These are phyloP conservation scores for Amanita pallidorosea DNA, from an alignment of 768 basidiomycete species.

Conservation along the genomic window DNA sequence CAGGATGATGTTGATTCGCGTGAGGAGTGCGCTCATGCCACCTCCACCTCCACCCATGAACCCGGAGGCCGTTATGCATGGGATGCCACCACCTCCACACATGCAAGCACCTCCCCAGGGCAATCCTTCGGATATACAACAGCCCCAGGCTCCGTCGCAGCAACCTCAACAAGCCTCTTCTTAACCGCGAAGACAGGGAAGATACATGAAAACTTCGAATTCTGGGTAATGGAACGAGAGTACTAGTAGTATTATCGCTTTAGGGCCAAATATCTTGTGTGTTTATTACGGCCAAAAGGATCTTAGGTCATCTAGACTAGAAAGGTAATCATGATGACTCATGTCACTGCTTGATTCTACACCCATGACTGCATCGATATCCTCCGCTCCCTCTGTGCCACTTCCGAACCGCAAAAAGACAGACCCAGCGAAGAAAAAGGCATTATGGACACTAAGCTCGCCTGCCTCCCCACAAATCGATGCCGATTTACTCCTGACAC, in stretches of 20 bases:
- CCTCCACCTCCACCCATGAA: conserved; percentile 31
- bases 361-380: neutral
- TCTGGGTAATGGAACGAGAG: neutral
- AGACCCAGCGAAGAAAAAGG: conserved; percentile 72
- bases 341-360: neutral
- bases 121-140: conserved; percentile 28
- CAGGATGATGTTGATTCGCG: conserved; percentile 74
- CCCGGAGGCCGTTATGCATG: conserved; percentile 37
- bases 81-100: conserved; percentile 25
- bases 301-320: neutral
- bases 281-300: neutral
- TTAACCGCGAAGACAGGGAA: neutral
- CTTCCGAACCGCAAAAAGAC: conserved; percentile 43
- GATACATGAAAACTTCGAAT: neutral
- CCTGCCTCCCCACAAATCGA: conserved; percentile 70
- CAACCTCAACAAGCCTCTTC: conserved; percentile 14
- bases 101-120: conserved; percentile 29
- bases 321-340: neutral
- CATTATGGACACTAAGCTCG: conserved; percentile 74
- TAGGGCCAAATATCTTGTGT: neutral
- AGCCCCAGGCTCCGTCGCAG: conserved; percentile 19
- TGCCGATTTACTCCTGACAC: conserved; percentile 73
- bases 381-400: conserved; percentile 31
- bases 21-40: conserved; percentile 61
- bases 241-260: neutral